Conservation (phyloP, 2,329 filamentous ascomycete species). For the Fusarium nygamai region DNA sequence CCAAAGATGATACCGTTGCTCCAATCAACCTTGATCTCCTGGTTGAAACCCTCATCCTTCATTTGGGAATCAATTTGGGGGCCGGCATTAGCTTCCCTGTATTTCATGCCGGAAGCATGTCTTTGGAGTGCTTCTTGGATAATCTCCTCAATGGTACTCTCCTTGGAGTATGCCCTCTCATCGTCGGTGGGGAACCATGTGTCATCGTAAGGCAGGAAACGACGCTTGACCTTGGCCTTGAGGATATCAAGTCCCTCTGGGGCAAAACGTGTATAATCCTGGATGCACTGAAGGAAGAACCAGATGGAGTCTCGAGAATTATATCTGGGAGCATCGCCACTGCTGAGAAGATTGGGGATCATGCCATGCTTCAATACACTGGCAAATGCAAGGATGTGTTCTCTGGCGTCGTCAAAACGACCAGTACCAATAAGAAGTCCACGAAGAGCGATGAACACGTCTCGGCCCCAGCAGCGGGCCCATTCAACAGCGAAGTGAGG, state of each 20-base stretch:
- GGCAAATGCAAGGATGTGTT: slow-evolving; percentile 94
- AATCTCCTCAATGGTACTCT: slow-evolving; percentile 86
- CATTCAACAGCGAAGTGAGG: slow-evolving; percentile 95
- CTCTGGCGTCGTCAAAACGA: slow-evolving; percentile 86
- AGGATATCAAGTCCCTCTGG: slow-evolving; percentile 80
- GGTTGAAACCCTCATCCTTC: slow-evolving; percentile 90
- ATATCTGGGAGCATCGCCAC: slow-evolving; percentile 87
- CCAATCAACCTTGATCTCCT: slow-evolving; percentile 93
- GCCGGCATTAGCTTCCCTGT: slow-evolving; percentile 94
- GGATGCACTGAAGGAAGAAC: slow-evolving; percentile 97
- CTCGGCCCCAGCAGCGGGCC: slow-evolving; percentile 96
- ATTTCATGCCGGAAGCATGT: slow-evolving; percentile 90
- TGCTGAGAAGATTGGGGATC: slow-evolving; percentile 93
- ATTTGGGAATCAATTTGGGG: slow-evolving; percentile 91
- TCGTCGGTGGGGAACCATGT: slow-evolving; percentile 91
- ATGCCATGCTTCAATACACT: slow-evolving; percentile 98
- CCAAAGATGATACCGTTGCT: slow-evolving; percentile 88
- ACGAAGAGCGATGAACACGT: slow-evolving; percentile 95
- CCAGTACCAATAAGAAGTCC: slow-evolving; percentile 93
- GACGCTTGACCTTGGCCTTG: slow-evolving; percentile 78
- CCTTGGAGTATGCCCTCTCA: slow-evolving; percentile 82
- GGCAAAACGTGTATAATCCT: slow-evolving; percentile 87
- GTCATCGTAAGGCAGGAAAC: slow-evolving; percentile 95
- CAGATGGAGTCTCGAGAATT: slow-evolving; percentile 96
- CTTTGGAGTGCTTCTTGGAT: slow-evolving; percentile 94